These are phyloP conservation scores for Botryotinia convoluta DNA, from an alignment of 2,329 filamentous ascomycete species.

Conservation along the genomic window DNA sequence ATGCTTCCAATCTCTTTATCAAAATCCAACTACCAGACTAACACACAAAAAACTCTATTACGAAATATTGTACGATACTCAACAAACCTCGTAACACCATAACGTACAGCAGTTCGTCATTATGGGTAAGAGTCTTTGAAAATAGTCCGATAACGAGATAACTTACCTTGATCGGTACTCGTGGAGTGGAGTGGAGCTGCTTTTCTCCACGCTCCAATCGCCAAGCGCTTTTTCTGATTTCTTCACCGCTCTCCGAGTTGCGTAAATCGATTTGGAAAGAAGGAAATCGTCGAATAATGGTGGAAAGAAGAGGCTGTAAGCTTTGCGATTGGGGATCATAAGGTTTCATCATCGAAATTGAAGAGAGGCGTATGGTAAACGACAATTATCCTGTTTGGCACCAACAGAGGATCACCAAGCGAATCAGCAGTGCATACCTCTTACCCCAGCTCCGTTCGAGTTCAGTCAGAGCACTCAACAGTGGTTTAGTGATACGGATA, in stretches of 20 bases:
- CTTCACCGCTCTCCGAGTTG: conserved; percentile 14
- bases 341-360: not conserved
- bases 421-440: not conserved
- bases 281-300: not conserved
- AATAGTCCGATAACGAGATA: conserved; percentile 5
- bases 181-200: conserved; percentile 9
- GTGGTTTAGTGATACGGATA: not conserved
- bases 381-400: not conserved
- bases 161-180: not conserved
- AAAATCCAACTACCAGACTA: not conserved
- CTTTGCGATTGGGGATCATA: not conserved
- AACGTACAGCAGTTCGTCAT: not conserved
- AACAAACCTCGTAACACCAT: not conserved
- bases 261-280: conserved; percentile 8
- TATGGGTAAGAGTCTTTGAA: not conserved
- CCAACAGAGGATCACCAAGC: not conserved
- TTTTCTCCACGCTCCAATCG: conserved; percentile 11
- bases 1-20: conserved; percentile 1
- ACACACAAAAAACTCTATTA: not conserved
- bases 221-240: not conserved
- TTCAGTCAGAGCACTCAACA: not conserved
- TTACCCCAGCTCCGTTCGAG: not conserved
- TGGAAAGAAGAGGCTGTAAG: not conserved
- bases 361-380: not conserved
- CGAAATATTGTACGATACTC: not conserved